Conservation (phyloP, 225 moss, liverwort and hornwort species). For the Takakia lepidozioides region DNA sequence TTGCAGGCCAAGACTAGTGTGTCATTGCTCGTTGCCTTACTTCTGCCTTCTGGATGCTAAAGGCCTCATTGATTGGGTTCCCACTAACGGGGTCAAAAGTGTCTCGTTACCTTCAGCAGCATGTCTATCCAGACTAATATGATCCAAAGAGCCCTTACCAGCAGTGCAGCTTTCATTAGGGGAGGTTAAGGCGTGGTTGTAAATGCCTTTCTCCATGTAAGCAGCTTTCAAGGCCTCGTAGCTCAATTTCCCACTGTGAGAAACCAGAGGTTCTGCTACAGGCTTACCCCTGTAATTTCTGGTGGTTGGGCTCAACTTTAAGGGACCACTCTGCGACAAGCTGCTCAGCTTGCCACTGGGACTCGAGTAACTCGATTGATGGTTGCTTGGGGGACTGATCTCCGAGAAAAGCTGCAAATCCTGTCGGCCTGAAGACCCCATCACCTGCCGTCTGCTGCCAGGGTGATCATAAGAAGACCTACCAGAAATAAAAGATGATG, state of each 20-base stretch:
- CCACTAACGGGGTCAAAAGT: no score
- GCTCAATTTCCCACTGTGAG: slow-evolving; percentile 25
- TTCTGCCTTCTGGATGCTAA: no score
- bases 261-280: slow-evolving; percentile 14
- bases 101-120: no score
- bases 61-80: no score
- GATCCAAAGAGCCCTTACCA: slow-evolving; percentile 8
- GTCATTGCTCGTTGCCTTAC: no score
- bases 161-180: slow-evolving; percentile 26
- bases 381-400: slow-evolving; percentile 38
- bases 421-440: slow-evolving; percentile 11
- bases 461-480: slow-evolving; percentile 25
- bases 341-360: slow-evolving; percentile 24
- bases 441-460: slow-evolving; percentile 9
- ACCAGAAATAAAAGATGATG: slow-evolving; percentile 27
- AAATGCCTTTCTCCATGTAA: slow-evolving; percentile 30
- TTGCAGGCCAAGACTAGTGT: no score
- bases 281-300: slow-evolving; percentile 14
- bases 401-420: slow-evolving; percentile 39
- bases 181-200: slow-evolving; percentile 10
- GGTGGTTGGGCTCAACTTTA: slow-evolving; percentile 10
- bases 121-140: no score
- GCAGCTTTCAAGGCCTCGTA: slow-evolving; percentile 40
- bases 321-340: slow-evolving; percentile 18
- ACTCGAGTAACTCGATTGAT: slow-evolving; percentile 23